These are phyloP conservation scores for Globisporangium parvum DNA, from an alignment of 352 stramenopile species.

Conservation along the genomic window DNA sequence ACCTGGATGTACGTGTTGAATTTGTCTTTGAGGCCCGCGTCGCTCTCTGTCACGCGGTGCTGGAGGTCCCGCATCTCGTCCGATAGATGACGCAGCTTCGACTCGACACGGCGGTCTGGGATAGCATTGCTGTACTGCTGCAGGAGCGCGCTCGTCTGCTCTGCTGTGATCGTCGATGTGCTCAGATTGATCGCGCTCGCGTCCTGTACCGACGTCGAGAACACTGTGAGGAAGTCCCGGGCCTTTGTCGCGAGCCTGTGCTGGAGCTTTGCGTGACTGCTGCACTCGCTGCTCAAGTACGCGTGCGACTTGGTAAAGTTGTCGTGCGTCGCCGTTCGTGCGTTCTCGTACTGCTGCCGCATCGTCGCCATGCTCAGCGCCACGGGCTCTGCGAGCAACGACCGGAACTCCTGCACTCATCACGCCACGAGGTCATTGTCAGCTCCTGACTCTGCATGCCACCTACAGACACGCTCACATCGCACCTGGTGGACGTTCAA, in stretches of 20 bases:
- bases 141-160: conserved; percentile 22
- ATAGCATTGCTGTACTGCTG: conserved; percentile 16
- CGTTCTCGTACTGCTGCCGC: conserved; percentile 72
- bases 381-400: conserved; percentile 62
- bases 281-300: conserved; percentile 37
- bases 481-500: conserved; percentile 56
- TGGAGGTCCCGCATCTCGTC: conserved; percentile 43
- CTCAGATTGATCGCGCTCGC: conserved; percentile 14
- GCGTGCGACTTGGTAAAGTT: conserved; percentile 49
- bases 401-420: conserved; percentile 64
- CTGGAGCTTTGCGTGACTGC: conserved; percentile 39
- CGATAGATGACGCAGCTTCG: conserved; percentile 38
- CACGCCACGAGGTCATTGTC: conserved; percentile 1
- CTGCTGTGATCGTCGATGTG: conserved; percentile 23
- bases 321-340: conserved; percentile 49
- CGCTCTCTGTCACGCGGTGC: conserved; percentile 25
- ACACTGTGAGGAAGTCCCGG: conserved; percentile 29
- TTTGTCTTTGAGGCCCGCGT: conserved; percentile 30
- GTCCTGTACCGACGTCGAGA: conserved; percentile 22
- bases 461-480: background rate
- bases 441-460: background rate
- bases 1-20: conserved; percentile 63
- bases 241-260: conserved; percentile 58
- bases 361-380: conserved; percentile 67
- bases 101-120: conserved; percentile 28